These are phyloP conservation scores for Glebionis coronaria DNA, from an alignment of 129 eudicot species.

Conservation along the genomic window DNA sequence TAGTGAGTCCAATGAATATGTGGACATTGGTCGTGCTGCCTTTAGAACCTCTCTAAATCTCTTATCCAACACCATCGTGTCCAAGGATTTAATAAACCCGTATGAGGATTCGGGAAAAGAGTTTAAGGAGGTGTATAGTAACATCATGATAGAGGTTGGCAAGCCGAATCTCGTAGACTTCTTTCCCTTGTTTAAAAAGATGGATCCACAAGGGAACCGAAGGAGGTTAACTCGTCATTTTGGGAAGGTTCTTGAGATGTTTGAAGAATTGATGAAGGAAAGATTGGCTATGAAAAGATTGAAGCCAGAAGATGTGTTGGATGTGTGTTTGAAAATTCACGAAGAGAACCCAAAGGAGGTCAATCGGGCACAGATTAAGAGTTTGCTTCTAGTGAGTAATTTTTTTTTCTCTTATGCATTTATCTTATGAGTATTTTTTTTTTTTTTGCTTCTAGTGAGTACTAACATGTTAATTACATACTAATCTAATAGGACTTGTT, in stretches of 20 bases:
- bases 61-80: slow-evolving; percentile 48
- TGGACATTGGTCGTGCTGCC: slow-evolving; percentile 28
- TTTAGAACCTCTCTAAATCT: slow-evolving; percentile 36
- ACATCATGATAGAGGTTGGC: slow-evolving; percentile 46
- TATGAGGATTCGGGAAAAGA: slow-evolving; percentile 44
- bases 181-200: slow-evolving; percentile 25
- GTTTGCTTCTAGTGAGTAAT: slow-evolving; percentile 12
- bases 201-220: slow-evolving; percentile 34
- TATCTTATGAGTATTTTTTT: no score
- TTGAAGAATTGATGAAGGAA: slow-evolving; percentile 35
- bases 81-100: slow-evolving; percentile 46
- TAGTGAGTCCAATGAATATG: slow-evolving; percentile 21
- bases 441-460: no score
- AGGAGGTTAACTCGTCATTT: slow-evolving; percentile 3
- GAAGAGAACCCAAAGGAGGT: slow-evolving; percentile 15
- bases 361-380: not conserved
- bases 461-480: no score
- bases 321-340: not conserved
- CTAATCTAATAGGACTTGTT: slow-evolving; percentile 38
- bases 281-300: slow-evolving; percentile 14
- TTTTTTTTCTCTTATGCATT: no score
- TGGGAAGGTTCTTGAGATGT: slow-evolving; percentile 15
- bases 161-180: slow-evolving; percentile 52
- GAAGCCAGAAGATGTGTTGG: slow-evolving; percentile 14
- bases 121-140: slow-evolving; percentile 43